Evolutionary conservation across 2,329 filamentous ascomycete genomes (phyloP), one percentile per base, ranked within the genome.

Genomic region (Alternaria burnsii): DNA sequence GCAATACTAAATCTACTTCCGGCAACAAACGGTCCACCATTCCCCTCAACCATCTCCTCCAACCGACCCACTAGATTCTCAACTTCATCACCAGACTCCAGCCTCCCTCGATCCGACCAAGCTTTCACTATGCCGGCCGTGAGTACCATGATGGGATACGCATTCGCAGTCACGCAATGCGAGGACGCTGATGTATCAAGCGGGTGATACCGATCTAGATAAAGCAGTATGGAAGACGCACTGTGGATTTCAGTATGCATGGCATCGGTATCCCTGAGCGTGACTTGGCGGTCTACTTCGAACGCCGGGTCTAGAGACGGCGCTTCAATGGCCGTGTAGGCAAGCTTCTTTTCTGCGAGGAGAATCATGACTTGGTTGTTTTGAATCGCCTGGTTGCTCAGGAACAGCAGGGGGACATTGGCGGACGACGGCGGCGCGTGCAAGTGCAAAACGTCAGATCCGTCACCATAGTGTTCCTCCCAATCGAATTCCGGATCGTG

Each of bases 381-480:
- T 18, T 76, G 69, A 0, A 76, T 66, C 3, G 51, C 40, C 24
- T 76, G 71, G 42, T 72, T 71, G 4, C 71, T 71, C 1, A 76
- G 71, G 47, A 81, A 81, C 7, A 83, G 66, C 32, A 80, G 76
- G 8, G 80, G 79, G 5, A 68, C 54, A 32, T 79, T 75, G 7
- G 66, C 55, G 0, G 73, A 66, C 1, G 76, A 24, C 2, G 24
- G 7, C 24, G 59, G 43, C 4, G 43, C 7, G 5, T 75, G 66
- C 46, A 86, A 73, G 71, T 95, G 89, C 59, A 95, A 79, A 6
- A 97, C 92, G 72, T 99, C 91, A 65, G 93, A 97, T 0, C 95
- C 95, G 0, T 73, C 68, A 0, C 93, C 94, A 71, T 99, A 99
- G 24, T 85, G 79, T 0, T 80, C 80, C 5, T 89, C 82, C 94